Conservation (phyloP, 179 eudicot species). For the Corrigiola litoralis region DNA sequence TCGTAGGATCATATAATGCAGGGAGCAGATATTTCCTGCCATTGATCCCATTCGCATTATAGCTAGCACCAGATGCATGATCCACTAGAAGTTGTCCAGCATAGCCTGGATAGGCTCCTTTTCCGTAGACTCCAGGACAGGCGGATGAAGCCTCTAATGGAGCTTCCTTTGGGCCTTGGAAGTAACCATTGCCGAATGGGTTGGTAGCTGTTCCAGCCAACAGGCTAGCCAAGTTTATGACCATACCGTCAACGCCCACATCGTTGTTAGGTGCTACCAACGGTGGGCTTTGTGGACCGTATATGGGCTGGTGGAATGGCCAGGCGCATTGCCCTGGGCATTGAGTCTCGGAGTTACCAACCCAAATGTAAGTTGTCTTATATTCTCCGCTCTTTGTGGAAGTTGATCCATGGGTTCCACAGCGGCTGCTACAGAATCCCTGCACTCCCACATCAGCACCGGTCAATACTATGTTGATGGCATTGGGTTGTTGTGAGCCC, state of each 20-base stretch:
- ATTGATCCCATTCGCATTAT: slow-evolving; percentile 29
- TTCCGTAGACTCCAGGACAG: slow-evolving; percentile 31
- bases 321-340: slow-evolving; percentile 38
- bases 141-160: slow-evolving; percentile 33
- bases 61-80: slow-evolving; percentile 27
- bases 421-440: slow-evolving; percentile 26
- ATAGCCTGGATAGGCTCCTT: slow-evolving; percentile 36
- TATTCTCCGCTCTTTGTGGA: not conserved
- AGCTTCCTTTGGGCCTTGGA: slow-evolving; percentile 31
- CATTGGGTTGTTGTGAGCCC: slow-evolving; percentile 8
- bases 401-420: slow-evolving; percentile 33
- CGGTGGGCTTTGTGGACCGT: slow-evolving; percentile 35
- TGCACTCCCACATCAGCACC: slow-evolving; percentile 27
- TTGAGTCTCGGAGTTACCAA: slow-evolving; percentile 30
- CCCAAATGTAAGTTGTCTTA: slow-evolving; percentile 29
- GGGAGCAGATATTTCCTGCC: slow-evolving; percentile 35
- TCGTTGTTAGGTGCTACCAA: slow-evolving; percentile 30
- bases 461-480: slow-evolving; percentile 30
- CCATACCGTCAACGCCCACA: slow-evolving; percentile 36
- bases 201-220: slow-evolving; percentile 31
- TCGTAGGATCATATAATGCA: slow-evolving; percentile 30
- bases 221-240: slow-evolving; percentile 26
- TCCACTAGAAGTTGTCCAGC: slow-evolving; percentile 29
- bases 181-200: slow-evolving; percentile 34
- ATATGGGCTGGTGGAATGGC: slow-evolving; percentile 40